Percentiles rank a stretch among this genome's conserved stretches.
phyloP scores from a whole-genome alignment of 108 stramenopile genomes.

The Cyclotella sp. region DNA sequence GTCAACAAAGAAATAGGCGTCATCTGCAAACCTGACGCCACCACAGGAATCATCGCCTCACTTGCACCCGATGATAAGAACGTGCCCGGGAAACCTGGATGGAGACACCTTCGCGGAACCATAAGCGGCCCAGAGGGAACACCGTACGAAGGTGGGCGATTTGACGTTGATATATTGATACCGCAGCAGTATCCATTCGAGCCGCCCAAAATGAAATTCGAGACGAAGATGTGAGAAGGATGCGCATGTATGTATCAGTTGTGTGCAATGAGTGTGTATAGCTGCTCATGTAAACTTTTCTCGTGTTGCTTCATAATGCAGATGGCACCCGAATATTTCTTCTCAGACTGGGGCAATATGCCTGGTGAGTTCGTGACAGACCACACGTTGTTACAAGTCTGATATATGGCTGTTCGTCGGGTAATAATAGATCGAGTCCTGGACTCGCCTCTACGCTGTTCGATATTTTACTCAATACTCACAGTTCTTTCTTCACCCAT shows the following conservation, averaged over 20 bases:
- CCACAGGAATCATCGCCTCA: slow-evolving; percentile 30
- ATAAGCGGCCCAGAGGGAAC: slow-evolving; percentile 80
- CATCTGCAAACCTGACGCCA: slow-evolving; percentile 32
- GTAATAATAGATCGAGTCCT: no score
- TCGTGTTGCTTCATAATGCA: background rate
- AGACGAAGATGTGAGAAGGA: slow-evolving; percentile 76
- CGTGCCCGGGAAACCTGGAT: slow-evolving; percentile 29
- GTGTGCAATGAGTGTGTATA: background rate
- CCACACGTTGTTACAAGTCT: no score
- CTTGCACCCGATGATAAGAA: slow-evolving; percentile 25
- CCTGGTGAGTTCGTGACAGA: slow-evolving; percentile 64
- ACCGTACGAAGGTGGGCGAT: slow-evolving; percentile 83
- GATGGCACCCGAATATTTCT: slow-evolving; percentile 96
- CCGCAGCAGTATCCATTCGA: slow-evolving; percentile 91
- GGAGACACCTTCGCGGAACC: slow-evolving; percentile 67
- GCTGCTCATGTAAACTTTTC: background rate
- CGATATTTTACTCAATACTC: no score
- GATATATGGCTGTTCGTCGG: no score
- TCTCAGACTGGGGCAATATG: slow-evolving; percentile 98
- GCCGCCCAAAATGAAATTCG: slow-evolving; percentile 95
- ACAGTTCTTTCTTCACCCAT: no score
- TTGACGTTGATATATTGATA: slow-evolving; percentile 82
- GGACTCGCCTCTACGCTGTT: no score
- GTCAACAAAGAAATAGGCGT: slow-evolving; percentile 43
- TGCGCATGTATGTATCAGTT: background rate